Base-by-base conservation (phyloP, 805 yeast species). In the Saturnispora halmiae region DNA sequence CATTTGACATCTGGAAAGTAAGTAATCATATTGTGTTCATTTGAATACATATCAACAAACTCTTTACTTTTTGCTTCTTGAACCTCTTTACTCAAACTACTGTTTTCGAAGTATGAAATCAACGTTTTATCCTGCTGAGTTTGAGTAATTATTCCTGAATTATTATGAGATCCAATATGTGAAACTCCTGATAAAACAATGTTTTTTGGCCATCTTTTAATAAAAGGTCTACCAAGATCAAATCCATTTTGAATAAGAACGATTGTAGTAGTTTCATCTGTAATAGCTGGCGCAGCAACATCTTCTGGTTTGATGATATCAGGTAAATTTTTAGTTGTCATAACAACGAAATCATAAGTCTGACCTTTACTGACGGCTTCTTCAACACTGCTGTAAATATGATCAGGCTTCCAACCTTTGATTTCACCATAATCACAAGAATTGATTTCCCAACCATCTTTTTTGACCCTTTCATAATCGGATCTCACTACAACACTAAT, bases 161-260 rank as follows among this genome's bases (percentile, higher is more conserved):
- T 36, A 73, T 34, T 34, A 18, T 36, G 36, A 1, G 82, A 73
- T 0, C 81, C 82, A 41, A 77, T 72, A 60, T 75, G 66, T 29
- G 80, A 72, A 29, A 79, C 76, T 7, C 85, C 84, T 1, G 84
- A 78, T 4, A 80, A 53, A 3, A 74, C 66, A 3, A 70, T 64
- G 41, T 65, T 67, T 13, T 61, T 54, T 1, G 82, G 82, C 51
- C 63, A 79, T 13, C 63, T 63, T n/a, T 54, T 58, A 40, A 72
- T 60, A 15, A 78, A 62, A 11, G 79, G 78, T 46, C 65, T 63
- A 42, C 77, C 84, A 39, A 75, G 67, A 41, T 75, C 83, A 44
- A 79, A 63, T 0, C 85, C 87, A 53, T 78, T 79, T 56, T 79
- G 86, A 40, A 80, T 60, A 41, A 81, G 64, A 2, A 80, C 69